phyloP scores from a whole-genome alignment of 371 early-diverging fungal genomes.

The Rhizopus microsporus region DNA sequence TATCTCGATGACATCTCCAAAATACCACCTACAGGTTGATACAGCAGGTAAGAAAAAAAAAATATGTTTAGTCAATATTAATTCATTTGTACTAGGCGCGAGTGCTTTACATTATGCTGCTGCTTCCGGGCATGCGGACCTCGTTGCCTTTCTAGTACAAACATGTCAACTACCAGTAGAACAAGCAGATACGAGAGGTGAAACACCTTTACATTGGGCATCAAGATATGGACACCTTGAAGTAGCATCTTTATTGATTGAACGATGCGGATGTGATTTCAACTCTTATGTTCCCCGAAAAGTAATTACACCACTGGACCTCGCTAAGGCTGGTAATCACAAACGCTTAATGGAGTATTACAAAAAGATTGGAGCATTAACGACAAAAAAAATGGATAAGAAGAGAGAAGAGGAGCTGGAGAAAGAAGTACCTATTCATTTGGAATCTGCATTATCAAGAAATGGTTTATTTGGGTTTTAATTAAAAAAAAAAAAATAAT shows the following conservation, averaged over 20 bases:
- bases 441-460: slow-evolving; percentile 39
- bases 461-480: slow-evolving; percentile 43
- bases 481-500: not conserved
- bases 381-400: slow-evolving; percentile 48
- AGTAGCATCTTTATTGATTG: slow-evolving; percentile 39
- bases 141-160: slow-evolving; percentile 35
- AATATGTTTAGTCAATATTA: not conserved
- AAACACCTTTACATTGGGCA: slow-evolving; percentile 48
- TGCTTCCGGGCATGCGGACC: slow-evolving; percentile 45
- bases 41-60: slow-evolving; percentile 29
- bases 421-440: slow-evolving; percentile 29
- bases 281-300: slow-evolving; percentile 44
- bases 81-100: slow-evolving; percentile 29
- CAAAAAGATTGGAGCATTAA: slow-evolving; percentile 44
- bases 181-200: slow-evolving; percentile 35
- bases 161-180: slow-evolving; percentile 38
- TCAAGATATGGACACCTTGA: slow-evolving; percentile 43
- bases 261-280: slow-evolving; percentile 42
- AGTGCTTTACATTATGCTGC: slow-evolving; percentile 50
- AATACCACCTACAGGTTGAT: slow-evolving; percentile 30
- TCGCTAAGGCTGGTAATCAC: slow-evolving; percentile 42
- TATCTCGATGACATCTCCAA: slow-evolving; percentile 29
- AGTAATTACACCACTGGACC: slow-evolving; percentile 42
- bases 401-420: slow-evolving; percentile 41
- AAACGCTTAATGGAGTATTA: slow-evolving; percentile 45